phyloP scores from a whole-genome alignment of 108 stramenopile genomes.

The Schizochytrium sp. region DNA sequence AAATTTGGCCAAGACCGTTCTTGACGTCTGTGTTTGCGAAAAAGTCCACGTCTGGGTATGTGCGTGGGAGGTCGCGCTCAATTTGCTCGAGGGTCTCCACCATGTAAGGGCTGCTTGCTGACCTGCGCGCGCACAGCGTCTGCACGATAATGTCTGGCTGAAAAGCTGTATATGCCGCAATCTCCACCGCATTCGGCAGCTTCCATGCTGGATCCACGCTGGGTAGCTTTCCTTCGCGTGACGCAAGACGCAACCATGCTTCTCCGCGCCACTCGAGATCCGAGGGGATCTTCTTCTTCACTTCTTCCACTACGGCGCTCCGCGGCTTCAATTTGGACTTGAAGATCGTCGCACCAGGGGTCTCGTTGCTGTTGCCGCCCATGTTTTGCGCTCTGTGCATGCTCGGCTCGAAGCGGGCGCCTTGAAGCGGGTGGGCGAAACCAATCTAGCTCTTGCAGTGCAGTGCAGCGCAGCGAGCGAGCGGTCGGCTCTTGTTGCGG shows the following conservation, averaged over 20 bases:
- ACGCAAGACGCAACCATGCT: neutral
- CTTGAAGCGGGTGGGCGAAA: too few species aligned
- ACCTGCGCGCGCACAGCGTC: neutral
- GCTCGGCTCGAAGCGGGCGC: too few species aligned
- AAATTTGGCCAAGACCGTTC: neutral
- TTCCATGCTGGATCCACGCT: neutral
- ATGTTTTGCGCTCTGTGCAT: too few species aligned
- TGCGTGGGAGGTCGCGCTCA: constrained; percentile 4
- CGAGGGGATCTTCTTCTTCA: neutral
- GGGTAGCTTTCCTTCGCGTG: neutral
- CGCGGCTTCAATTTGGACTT: neutral
- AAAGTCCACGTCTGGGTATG: neutral
- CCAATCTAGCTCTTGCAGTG: too few species aligned
- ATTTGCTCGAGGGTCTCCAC: constrained; percentile 3
- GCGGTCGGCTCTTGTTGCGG: too few species aligned
- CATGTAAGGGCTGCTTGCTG: neutral
- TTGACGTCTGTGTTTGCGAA: neutral
- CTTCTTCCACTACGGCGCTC: neutral
- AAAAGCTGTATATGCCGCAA: neutral
- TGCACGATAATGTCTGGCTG: neutral
- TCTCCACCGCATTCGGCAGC: neutral
- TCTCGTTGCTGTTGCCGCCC: too few species aligned
- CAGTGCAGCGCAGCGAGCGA: too few species aligned
- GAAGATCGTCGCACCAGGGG: neutral
- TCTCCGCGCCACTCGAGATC: neutral